Percentiles rank a stretch among this genome's conserved stretches.
Evolutionary conservation across 2,329 filamentous ascomycete species (phyloP).

Genomic region (Aspergillus ochraceoroseus): DNA sequence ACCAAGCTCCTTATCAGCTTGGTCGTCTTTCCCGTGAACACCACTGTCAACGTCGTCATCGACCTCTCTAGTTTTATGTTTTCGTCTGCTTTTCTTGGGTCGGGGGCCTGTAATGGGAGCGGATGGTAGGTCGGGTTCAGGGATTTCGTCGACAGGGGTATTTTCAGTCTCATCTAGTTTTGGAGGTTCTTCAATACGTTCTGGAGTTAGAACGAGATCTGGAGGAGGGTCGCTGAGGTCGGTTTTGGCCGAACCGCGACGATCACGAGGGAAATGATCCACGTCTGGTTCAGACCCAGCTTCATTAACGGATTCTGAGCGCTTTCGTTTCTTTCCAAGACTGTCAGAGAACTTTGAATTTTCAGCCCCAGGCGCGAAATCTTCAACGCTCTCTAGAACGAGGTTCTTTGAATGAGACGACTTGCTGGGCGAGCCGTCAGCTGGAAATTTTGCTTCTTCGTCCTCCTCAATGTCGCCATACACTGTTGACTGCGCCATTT

Average conservation of each 20-base stretch:
- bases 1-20: conserved; percentile 42
- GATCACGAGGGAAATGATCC: conserved; percentile 42
- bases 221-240: conserved; percentile 35
- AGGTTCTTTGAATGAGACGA: conserved; percentile 34
- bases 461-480: conserved; percentile 49
- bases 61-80: conserved; percentile 39
- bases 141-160: conserved; percentile 31
- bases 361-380: conserved; percentile 25
- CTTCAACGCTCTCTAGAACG: conserved; percentile 20
- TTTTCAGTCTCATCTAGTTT: conserved; percentile 29
- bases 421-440: conserved; percentile 41
- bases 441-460: conserved; percentile 46
- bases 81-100: conserved; percentile 46
- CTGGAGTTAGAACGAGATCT: conserved; percentile 33
- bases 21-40: conserved; percentile 36
- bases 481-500: conserved; percentile 59
- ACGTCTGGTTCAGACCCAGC: conserved; percentile 34
- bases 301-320: conserved; percentile 35
- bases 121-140: conserved; percentile 29
- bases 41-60: conserved; percentile 40
- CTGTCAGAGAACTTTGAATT: conserved; percentile 30
- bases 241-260: conserved; percentile 38
- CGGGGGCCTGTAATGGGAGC: conserved; percentile 37
- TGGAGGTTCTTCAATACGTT: conserved; percentile 33
- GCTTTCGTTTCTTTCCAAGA: conserved; percentile 42